These are phyloP conservation scores for Helminthosporium solani DNA, from an alignment of 2,329 filamentous ascomycete genomes.

Conservation along the genomic window DNA sequence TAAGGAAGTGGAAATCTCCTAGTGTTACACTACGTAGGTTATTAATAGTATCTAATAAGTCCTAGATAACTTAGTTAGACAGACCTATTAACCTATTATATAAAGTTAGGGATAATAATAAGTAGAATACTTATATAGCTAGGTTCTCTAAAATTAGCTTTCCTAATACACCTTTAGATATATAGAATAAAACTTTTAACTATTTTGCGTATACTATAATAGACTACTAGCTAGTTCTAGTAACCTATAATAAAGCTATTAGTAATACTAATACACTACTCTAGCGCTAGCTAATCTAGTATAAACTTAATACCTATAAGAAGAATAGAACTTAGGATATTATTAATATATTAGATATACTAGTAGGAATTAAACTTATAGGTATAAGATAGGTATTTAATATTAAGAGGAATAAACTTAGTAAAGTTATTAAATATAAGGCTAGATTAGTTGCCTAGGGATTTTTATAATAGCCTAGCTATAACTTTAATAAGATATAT, in stretches of 20 bases:
- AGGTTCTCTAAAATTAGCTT: too few species aligned
- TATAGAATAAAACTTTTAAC: too few species aligned
- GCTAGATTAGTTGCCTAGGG: not conserved
- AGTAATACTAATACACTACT: not conserved
- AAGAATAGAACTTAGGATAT: not conserved
- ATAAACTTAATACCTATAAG: not conserved
- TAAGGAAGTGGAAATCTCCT: too few species aligned
- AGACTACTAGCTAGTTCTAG: not conserved
- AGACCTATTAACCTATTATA: too few species aligned
- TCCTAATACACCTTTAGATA: too few species aligned
- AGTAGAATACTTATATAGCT: too few species aligned
- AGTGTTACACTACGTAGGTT: too few species aligned
- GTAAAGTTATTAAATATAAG: not conserved
- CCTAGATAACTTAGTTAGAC: too few species aligned
- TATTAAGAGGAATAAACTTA: not conserved
- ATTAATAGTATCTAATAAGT: too few species aligned
- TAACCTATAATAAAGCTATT: not conserved
- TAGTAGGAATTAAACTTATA: not conserved
- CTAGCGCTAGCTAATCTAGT: not conserved
- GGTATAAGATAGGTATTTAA: not conserved
- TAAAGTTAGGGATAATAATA: too few species aligned
- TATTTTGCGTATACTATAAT: too few species aligned
- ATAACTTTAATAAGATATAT: not conserved
- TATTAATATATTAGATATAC: not conserved
- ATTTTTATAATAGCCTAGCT: not conserved